phyloP scores from a whole-genome alignment of 2,329 filamentous ascomycete species.

The Dichotomopilus funicola region DNA sequence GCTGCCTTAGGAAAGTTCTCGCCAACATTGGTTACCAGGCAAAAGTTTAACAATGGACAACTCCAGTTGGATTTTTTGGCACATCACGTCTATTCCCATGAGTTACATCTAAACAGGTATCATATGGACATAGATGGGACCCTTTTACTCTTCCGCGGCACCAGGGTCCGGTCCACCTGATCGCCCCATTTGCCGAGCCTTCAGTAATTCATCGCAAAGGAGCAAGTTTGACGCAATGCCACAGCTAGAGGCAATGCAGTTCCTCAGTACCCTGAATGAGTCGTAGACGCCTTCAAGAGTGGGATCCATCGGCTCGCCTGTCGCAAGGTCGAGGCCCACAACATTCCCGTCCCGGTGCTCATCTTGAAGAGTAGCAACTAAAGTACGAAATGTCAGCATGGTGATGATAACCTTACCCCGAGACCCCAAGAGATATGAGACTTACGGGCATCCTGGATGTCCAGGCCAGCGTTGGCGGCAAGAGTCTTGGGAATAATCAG shows the following conservation, averaged over 20 bases:
- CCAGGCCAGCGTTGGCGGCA: constrained; percentile 90
- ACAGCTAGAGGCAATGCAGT: constrained; percentile 87
- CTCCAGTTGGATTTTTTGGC: background rate
- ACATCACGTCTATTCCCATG: constrained; percentile 14
- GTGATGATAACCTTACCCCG: too few relatives aligned
- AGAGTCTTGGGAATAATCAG: constrained; percentile 96
- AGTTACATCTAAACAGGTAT: constrained; percentile 22
- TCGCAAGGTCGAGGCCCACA: constrained; percentile 78
- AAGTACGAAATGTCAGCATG: constrained; percentile 11
- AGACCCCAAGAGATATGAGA: constrained; percentile 22
- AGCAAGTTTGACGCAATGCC: constrained; percentile 94
- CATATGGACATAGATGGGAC: constrained; percentile 33
- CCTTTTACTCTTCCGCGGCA: constrained; percentile 48
- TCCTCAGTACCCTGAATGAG: constrained; percentile 89
- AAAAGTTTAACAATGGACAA: background rate
- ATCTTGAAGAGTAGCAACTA: constrained; percentile 81
- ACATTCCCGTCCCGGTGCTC: constrained; percentile 77
- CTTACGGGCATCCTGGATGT: constrained; percentile 91
- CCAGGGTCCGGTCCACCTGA: constrained; percentile 56
- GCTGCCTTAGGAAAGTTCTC: too few relatives aligned
- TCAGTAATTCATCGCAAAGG: constrained; percentile 93
- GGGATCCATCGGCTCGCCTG: constrained; percentile 92
- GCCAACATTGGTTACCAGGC: background rate
- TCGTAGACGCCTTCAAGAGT: constrained; percentile 89
- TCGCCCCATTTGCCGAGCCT: constrained; percentile 89